Conservation (phyloP, 1,284 basidiomycete genomes). For the Ceratobasidium sp. region DNA sequence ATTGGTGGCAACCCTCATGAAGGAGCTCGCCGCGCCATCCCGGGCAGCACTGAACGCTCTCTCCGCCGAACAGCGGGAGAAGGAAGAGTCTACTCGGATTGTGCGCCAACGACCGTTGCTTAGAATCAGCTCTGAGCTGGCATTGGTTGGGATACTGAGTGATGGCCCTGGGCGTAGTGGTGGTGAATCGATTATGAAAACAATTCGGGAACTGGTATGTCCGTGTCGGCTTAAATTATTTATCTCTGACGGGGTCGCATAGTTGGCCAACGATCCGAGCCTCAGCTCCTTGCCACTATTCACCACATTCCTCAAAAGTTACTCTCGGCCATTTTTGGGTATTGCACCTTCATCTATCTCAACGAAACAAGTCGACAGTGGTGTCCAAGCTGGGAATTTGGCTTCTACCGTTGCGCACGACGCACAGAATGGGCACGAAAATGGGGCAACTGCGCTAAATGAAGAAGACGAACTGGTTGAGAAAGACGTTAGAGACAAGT, state of each 20-base stretch:
- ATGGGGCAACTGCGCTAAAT: constrained; percentile 54
- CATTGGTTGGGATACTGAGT: constrained; percentile 82
- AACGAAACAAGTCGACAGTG: constrained; percentile 66
- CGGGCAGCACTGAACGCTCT: constrained; percentile 68
- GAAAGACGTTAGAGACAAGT: constrained; percentile 84
- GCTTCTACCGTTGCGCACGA: constrained; percentile 41
- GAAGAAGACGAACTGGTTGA: constrained; percentile 78
- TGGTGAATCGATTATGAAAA: constrained; percentile 88
- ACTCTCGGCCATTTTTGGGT: constrained; percentile 83
- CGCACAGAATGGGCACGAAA: constrained; percentile 40
- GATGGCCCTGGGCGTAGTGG: constrained; percentile 74
- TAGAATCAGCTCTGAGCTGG: constrained; percentile 89
- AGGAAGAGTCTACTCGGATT: constrained; percentile 87
- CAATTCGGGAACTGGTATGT: constrained; percentile 81
- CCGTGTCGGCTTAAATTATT: constrained; percentile 35
- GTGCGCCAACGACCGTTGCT: constrained; percentile 85
- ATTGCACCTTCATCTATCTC: constrained; percentile 62
- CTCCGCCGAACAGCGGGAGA: constrained; percentile 86
- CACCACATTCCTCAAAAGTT: constrained; percentile 85
- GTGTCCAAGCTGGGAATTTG: constrained; percentile 62
- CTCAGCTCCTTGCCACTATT: constrained; percentile 87
- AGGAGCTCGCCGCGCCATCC: constrained; percentile 73
- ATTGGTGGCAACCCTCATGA: constrained; percentile 71
- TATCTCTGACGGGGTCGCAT: constrained; percentile 39
- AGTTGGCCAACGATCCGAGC: constrained; percentile 88